Conservation (phyloP, 2,329 filamentous ascomycete genomes). For the Fusarium anthophilum region DNA sequence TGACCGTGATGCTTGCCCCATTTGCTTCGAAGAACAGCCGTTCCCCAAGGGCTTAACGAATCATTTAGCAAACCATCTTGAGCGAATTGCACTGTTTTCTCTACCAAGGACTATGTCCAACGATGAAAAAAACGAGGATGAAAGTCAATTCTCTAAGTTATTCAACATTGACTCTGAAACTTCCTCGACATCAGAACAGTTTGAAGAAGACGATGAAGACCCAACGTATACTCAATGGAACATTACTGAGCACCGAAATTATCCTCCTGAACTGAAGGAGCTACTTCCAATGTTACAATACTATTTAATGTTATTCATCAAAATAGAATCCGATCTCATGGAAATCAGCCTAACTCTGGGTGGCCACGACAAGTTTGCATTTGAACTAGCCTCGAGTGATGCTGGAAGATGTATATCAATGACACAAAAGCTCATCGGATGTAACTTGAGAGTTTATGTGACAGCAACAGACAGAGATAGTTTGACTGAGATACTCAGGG, state of each 20-base stretch:
- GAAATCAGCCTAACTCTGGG: fast-evolving
- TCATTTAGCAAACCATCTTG: not conserved
- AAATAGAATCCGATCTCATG: not conserved
- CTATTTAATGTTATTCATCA: fast-evolving
- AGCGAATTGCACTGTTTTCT: not conserved
- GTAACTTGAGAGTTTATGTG: fast-evolving
- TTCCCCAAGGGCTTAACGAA: not conserved
- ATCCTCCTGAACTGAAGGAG: too few species aligned
- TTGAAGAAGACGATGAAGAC: not conserved
- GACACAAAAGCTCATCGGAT: fast-evolving
- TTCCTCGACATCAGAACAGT: fast-evolving
- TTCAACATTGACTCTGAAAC: not conserved
- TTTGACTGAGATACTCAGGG: not conserved
- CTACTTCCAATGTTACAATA: not conserved
- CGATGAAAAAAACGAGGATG: fast-evolving
- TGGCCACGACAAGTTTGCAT: not conserved
- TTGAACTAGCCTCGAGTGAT: fast-evolving
- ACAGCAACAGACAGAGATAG: fast-evolving
- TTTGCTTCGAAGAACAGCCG: not conserved
- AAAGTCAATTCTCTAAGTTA: fast-evolving
- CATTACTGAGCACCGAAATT: fast-evolving
- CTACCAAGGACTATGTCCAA: fast-evolving
- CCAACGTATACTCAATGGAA: fast-evolving
- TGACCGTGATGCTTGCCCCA: not conserved
- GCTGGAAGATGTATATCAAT: not conserved